Base-by-base conservation (phyloP, 2,329 filamentous ascomycete genomes). In the Daldinia sp. region DNA sequence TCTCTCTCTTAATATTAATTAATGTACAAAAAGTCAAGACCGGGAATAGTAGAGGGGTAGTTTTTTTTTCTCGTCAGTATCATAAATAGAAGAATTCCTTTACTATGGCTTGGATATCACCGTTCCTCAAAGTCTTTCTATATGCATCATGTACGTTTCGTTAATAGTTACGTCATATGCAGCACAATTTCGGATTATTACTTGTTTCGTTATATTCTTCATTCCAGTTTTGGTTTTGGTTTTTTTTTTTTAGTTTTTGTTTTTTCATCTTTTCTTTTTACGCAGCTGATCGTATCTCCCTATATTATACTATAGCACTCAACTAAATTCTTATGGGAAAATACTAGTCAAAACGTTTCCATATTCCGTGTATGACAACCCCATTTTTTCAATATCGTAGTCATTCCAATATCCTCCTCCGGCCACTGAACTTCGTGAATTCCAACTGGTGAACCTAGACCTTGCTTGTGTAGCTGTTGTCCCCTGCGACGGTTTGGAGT, bases 331-430 rank as follows among this genome's bases (percentile, higher is more conserved):
- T 42, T 60, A 75, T 15, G 73, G 70, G 30, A 76, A 77, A 7
- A 76, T 30, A 39, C 61, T 74, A 3, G 54, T 65, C 48, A 77
- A 53, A 13, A 76, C 75, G 18, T 64, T 42, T 1, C 73, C 73
- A 44, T 76, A 76, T 10, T 64, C 65, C 10, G 70, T 68, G 37
- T 83, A 83, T 1, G 79, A 81, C 39, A 78, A 71, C 6, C 72
- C 72, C 78, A 82, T 83, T 73, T 82, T 83, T 76, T 83, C 82
- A 48, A 83, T 82, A 66, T 83, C 82, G 63, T 78, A 83, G 66
- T 84, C 82, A 51, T 83, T 84, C 82, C 82, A 84, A 68, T 82
- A 83, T 0, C 82, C 82, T 0, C 80, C 82, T 0, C 78, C 82
- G 1, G 74, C 81, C 13, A 84, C 70, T 0, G 73, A 67, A 4